phyloP scores from a whole-genome alignment of 345 rosid species.

The Populus davidiana region DNA sequence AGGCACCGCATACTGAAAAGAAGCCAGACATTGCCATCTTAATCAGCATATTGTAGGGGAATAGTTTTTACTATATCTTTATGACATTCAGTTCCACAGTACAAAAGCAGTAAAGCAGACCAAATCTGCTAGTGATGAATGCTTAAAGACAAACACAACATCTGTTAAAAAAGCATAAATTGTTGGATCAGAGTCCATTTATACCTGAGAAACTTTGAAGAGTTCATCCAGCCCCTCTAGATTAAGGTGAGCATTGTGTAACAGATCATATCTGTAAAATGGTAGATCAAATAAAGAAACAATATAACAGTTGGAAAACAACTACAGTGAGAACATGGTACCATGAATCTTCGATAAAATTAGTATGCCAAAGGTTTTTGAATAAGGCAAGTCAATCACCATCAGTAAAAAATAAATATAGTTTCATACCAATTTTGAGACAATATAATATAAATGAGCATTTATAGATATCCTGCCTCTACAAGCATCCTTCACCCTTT shows the following conservation, averaged over 20 bases:
- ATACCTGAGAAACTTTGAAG: constrained; percentile 94
- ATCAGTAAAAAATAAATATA: background rate
- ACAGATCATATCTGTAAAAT: constrained; percentile 74
- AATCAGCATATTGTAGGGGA: background rate
- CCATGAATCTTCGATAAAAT: background rate
- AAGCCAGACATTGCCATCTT: background rate
- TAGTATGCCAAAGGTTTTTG: background rate
- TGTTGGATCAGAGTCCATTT: constrained; percentile 7
- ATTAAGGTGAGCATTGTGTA: constrained; percentile 96
- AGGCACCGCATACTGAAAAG: background rate
- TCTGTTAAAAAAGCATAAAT: background rate
- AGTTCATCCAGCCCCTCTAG: constrained; percentile 80
- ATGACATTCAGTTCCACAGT: background rate
- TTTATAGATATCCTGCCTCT: background rate
- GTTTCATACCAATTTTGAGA: background rate
- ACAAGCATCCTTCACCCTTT: background rate
- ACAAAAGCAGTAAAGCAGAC: background rate
- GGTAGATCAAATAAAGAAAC: constrained; percentile 6
- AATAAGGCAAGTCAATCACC: background rate
- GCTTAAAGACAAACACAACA: background rate
- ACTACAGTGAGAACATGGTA: background rate
- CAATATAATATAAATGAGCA: background rate
- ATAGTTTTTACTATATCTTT: background rate
- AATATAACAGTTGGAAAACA: background rate
- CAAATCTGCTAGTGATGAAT: background rate